phyloP scores from a whole-genome alignment of 345 rosid species.

The Brassica napus region DNA sequence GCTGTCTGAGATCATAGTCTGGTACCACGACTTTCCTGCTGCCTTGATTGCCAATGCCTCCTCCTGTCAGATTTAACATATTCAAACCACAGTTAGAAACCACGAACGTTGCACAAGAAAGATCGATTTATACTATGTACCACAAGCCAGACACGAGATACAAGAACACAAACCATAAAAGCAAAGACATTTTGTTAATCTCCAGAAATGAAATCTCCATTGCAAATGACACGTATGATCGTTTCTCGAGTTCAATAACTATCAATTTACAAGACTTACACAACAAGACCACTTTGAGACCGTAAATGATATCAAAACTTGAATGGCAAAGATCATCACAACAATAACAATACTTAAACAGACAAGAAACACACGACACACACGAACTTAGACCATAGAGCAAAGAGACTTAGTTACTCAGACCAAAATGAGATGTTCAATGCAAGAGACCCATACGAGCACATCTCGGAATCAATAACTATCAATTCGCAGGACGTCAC shows the following conservation, averaged over 20 bases:
- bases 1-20: background rate
- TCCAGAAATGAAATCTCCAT: background rate
- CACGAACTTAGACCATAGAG: background rate
- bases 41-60: background rate
- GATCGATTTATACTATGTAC: no score
- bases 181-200: background rate
- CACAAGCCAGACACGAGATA: background rate
- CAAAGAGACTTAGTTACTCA: background rate
- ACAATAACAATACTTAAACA: no score
- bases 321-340: no score
- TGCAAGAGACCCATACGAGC: background rate
- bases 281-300: background rate
- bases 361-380: background rate
- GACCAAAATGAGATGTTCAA: background rate
- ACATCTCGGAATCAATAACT: background rate
- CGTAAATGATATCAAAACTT: no score
- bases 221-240: background rate
- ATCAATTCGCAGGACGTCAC: background rate
- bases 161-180: background rate
- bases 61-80: background rate
- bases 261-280: background rate
- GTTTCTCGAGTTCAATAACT: background rate
- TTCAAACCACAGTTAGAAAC: background rate
- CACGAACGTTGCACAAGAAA: background rate
- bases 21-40: background rate